Conservation (phyloP, 805 yeast genomes). For the Millerozyma miso region DNA sequence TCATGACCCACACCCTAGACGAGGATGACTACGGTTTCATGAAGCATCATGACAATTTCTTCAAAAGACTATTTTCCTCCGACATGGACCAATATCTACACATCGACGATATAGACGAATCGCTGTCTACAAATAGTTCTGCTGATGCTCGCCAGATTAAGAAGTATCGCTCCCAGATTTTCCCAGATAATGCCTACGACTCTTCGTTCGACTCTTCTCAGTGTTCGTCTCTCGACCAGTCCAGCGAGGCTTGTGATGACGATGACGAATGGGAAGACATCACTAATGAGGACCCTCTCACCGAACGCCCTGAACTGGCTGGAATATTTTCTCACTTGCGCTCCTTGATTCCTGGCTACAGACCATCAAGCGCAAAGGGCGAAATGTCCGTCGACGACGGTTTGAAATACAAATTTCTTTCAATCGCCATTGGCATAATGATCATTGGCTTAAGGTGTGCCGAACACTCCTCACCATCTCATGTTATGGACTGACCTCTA, state of each 20-base stretch:
- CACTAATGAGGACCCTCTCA: slow-evolving; percentile 5
- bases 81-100: slow-evolving; percentile 23
- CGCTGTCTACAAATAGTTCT: slow-evolving; percentile 4
- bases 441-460: slow-evolving; percentile 37
- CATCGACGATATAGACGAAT: slow-evolving; percentile 16
- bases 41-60: slow-evolving; percentile 19
- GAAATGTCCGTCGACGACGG: slow-evolving; percentile 32
- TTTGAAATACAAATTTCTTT: slow-evolving; percentile 38
- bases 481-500: slow-evolving; percentile 5
- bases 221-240: slow-evolving; percentile 11
- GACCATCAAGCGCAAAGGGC: slow-evolving; percentile 7
- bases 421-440: slow-evolving; percentile 39
- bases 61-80: slow-evolving; percentile 23
- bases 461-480: slow-evolving; percentile 11
- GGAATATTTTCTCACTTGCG: slow-evolving; percentile 34
- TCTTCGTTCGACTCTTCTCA: slow-evolving; percentile 3
- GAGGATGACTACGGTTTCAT: slow-evolving; percentile 15
- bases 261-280: slow-evolving; percentile 12
- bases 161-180: slow-evolving; percentile 36
- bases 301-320: slow-evolving; percentile 3
- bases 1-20: background rate
- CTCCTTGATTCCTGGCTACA: slow-evolving; percentile 28
- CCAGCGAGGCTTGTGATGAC: slow-evolving; percentile 12
- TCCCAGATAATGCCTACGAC: slow-evolving; percentile 9
- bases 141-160: slow-evolving; percentile 18